A percentile compares a stretch with the other conserved stretches of the same genome.
Conservation (phyloP, 2,329 filamentous ascomycete species). For the Neurospora crassa region DNA sequence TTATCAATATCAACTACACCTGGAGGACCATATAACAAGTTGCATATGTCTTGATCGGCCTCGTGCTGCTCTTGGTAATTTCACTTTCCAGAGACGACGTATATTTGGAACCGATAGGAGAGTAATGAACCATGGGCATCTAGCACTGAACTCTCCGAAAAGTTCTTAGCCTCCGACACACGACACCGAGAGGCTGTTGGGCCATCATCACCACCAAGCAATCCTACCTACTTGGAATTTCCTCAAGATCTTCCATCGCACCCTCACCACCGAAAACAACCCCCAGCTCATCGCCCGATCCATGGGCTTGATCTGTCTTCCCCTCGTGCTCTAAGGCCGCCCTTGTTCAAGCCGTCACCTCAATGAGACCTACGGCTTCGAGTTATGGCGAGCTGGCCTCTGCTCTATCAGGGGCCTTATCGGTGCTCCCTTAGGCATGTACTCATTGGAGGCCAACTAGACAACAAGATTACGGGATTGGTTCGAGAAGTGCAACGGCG, state of each 20-base stretch:
- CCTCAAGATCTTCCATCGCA: conserved; percentile 31
- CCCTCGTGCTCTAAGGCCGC: conserved; percentile 47
- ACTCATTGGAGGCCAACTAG: too few species aligned
- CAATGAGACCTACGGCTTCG: conserved; percentile 30
- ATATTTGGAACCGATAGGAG: conserved; percentile 19
- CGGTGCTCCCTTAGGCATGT: too few species aligned
- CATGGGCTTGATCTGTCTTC: conserved; percentile 38
- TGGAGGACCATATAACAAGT: conserved; percentile 46
- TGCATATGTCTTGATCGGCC: conserved; percentile 38
- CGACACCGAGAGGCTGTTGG: conserved; percentile 11
- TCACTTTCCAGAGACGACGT: conserved; percentile 49
- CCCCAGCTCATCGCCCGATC: conserved; percentile 40
- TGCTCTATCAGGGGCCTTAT: conserved; percentile 34
- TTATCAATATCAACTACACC: conserved; percentile 37
- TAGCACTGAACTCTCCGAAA: conserved; percentile 6
- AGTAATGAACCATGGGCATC: conserved; percentile 2
- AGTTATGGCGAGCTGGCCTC: conserved; percentile 38
- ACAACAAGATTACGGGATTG: too few species aligned
- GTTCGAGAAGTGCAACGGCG: too few species aligned
- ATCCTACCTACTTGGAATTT: conserved; percentile 27
- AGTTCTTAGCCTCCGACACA: conserved; percentile 11
- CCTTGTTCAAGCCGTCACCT: conserved; percentile 41
- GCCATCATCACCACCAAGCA: conserved; percentile 15
- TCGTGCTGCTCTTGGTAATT: conserved; percentile 35
- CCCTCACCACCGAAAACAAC: conserved; percentile 35